These are phyloP conservation scores for Pezicula radicicola DNA, from an alignment of 2,329 filamentous ascomycete genomes.

Conservation along the genomic window DNA sequence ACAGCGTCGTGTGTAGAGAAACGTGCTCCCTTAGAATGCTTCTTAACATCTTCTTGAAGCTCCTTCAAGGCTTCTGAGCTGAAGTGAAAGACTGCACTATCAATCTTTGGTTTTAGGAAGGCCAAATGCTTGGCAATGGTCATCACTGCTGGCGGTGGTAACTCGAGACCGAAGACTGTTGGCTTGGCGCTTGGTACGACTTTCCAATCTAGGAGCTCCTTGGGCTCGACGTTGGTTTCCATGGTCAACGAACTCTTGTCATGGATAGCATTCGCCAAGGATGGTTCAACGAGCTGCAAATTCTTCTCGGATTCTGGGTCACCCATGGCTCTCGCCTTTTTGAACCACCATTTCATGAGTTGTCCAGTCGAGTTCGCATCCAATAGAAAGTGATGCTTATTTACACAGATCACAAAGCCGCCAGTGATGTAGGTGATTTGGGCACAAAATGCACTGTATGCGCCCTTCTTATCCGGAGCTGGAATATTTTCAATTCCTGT, in stretches of 20 bases:
- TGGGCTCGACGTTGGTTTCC: neutral
- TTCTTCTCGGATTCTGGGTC: neutral
- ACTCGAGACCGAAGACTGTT: conserved; percentile 1
- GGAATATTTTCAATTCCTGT: conserved; percentile 1
- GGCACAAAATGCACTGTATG: conserved; percentile 1
- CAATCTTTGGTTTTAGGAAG: conserved; percentile 3
- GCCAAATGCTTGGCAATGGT: neutral
- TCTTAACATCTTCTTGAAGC: neutral
- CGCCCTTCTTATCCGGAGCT: neutral
- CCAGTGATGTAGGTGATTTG: conserved; percentile 7
- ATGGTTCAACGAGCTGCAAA: neutral
- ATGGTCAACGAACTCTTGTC: neutral
- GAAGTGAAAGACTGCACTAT: conserved; percentile 3
- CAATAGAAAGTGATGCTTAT: conserved; percentile 8
- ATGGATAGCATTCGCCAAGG: neutral
- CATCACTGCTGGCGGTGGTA: conserved; percentile 1
- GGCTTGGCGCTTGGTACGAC: conserved; percentile 3
- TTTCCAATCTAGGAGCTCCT: conserved; percentile 2
- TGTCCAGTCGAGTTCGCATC: conserved; percentile 1
- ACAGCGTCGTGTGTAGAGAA: conserved; percentile 2
- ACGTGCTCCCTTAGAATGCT: neutral
- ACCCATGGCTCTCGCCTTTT: neutral
- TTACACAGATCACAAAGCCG: conserved; percentile 5
- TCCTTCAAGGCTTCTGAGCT: neutral
- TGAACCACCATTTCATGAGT: conserved; percentile 7